These are phyloP conservation scores for Xylaria digitata DNA, from an alignment of 2,329 filamentous ascomycete species.

Conservation along the genomic window DNA sequence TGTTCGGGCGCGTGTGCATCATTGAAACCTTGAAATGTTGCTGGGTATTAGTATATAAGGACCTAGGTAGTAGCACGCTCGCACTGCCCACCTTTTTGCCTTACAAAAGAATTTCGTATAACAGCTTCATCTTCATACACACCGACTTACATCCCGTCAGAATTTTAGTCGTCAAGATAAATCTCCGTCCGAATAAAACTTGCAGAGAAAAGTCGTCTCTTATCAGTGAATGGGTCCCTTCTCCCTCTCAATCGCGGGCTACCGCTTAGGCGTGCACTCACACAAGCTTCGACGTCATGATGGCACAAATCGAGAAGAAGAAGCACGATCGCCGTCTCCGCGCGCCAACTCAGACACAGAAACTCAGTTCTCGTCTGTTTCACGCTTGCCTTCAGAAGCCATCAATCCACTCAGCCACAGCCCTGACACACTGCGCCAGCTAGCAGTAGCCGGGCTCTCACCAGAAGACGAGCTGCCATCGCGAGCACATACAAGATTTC, in stretches of 20 bases:
- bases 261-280: constrained; percentile 45
- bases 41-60: constrained; percentile 24
- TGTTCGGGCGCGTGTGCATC: neutral
- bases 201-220: neutral
- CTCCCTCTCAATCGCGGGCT: constrained; percentile 46
- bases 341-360: constrained; percentile 21
- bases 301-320: constrained; percentile 2
- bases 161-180: neutral
- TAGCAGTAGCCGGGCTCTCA: constrained; percentile 64
- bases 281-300: constrained; percentile 47
- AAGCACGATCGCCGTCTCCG: constrained; percentile 23
- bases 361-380: constrained; percentile 35
- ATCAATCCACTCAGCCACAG: constrained; percentile 69
- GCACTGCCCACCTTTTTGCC: constrained; percentile 15
- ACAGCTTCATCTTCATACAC: constrained; percentile 12
- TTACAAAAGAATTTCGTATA: constrained; percentile 15
- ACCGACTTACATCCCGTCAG: neutral
- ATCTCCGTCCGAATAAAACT: neutral
- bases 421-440: constrained; percentile 63
- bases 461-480: constrained; percentile 59
- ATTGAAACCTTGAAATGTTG: constrained; percentile 8
- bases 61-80: constrained; percentile 10
- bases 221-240: constrained; percentile 44
- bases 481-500: constrained; percentile 58
- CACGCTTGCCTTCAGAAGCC: constrained; percentile 49